Conservation (phyloP, 768 basidiomycete genomes). For the Stropharia rugosoannulata region DNA sequence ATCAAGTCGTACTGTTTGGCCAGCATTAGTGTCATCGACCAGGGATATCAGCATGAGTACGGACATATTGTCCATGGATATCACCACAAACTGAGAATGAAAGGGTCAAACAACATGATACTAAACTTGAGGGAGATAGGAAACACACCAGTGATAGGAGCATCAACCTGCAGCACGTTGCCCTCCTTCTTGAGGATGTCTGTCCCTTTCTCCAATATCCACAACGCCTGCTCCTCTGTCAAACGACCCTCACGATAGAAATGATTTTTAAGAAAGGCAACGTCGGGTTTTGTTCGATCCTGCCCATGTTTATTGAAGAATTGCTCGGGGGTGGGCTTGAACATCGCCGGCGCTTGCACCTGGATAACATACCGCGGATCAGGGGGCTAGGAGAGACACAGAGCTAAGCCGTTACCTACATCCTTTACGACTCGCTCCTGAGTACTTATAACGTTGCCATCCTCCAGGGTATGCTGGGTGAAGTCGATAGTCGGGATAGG, state of each 20-base stretch:
- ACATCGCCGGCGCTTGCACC: constrained; percentile 99
- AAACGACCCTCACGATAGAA: constrained; percentile 95
- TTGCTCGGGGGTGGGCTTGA: constrained; percentile 86
- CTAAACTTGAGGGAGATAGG: constrained; percentile 6
- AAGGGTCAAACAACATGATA: constrained; percentile 4
- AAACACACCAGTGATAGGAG: constrained; percentile 89
- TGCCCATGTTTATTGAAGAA: constrained; percentile 76
- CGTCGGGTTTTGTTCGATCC: constrained; percentile 89
- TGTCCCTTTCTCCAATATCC: constrained; percentile 87
- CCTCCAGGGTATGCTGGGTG: constrained; percentile 90
- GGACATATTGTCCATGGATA: constrained; percentile 98
- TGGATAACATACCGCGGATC: constrained; percentile 26
- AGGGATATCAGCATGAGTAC: constrained; percentile 26
- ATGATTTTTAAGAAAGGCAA: constrained; percentile 98
- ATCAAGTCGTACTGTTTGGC: constrained; percentile 79
- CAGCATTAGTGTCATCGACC: constrained; percentile 5
- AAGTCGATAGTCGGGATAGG: constrained; percentile 71
- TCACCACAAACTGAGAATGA: constrained; percentile 81
- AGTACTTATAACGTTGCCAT: constrained; percentile 88
- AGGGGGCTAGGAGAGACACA: neutral
- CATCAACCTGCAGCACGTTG: constrained; percentile 92
- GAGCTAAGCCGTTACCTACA: constrained; percentile 42
- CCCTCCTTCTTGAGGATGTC: constrained; percentile 82
- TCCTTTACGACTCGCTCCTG: constrained; percentile 97
- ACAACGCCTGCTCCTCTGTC: constrained; percentile 93